Conservation (phyloP, 116 monocot genomes). For the Iris pallida region DNA sequence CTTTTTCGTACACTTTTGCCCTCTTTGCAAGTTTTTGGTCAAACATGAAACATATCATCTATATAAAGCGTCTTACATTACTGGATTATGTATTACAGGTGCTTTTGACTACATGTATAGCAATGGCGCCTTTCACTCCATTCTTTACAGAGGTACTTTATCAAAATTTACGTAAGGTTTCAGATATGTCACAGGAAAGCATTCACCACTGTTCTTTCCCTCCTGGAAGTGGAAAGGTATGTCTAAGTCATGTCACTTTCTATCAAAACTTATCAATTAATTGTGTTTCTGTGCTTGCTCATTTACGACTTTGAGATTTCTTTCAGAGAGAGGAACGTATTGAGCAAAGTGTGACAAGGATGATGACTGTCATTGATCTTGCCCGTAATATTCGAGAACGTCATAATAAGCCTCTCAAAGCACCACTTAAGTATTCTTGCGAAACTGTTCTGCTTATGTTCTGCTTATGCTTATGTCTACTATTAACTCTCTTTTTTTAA, state of each 20-base stretch:
- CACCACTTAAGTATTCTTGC: slow-evolving; percentile 70
- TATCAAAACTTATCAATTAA: background rate
- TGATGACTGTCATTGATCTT: slow-evolving; percentile 99
- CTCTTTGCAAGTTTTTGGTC: no score
- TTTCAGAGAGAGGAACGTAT: slow-evolving; percentile 91
- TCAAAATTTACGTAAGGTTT: slow-evolving; percentile 83
- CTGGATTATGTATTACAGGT: slow-evolving; percentile 36
- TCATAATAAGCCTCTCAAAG: slow-evolving; percentile 85
- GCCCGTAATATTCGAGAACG: slow-evolving; percentile 92
- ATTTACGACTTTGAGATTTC: background rate
- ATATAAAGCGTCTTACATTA: no score
- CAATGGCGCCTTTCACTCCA: slow-evolving; percentile 98
- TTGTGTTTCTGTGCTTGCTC: background rate
- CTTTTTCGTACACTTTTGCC: no score
- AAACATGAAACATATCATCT: no score
- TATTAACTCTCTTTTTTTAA: background rate
- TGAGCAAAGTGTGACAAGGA: slow-evolving; percentile 93
- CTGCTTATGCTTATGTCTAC: background rate
- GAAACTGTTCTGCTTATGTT: background rate
- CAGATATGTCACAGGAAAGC: slow-evolving; percentile 55
- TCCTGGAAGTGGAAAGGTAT: slow-evolving; percentile 59
- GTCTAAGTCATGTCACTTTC: background rate
- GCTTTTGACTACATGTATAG: slow-evolving; percentile 82
- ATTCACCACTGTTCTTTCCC: slow-evolving; percentile 95
- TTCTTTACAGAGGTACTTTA: slow-evolving; percentile 96